Percentiles rank a stretch among this genome's conserved stretches.
Conservation (phyloP, 1,139 yeast genomes). For the Nakaseomyces bracarensis region DNA sequence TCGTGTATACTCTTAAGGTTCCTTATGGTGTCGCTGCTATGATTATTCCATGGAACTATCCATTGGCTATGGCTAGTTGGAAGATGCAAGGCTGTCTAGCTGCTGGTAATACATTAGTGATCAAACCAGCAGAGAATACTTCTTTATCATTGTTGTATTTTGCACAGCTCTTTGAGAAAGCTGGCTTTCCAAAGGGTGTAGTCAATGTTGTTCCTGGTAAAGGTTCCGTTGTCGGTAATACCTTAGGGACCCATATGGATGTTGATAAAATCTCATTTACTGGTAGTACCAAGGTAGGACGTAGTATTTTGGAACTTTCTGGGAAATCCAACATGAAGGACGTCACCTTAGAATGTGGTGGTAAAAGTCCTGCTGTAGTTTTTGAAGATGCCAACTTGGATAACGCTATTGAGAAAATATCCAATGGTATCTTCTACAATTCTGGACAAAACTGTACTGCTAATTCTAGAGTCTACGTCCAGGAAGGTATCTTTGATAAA, state of each 20-base stretch:
- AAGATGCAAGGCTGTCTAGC: constrained; percentile 63
- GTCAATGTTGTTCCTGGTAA: constrained; percentile 52
- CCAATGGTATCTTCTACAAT: constrained; percentile 74
- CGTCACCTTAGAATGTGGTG: constrained; percentile 87
- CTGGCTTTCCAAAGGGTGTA: constrained; percentile 69
- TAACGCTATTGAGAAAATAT: constrained; percentile 78
- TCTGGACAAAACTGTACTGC: constrained; percentile 91
- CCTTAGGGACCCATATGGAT: constrained; percentile 47
- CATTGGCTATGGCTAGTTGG: constrained; percentile 64
- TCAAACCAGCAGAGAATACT: constrained; percentile 61
- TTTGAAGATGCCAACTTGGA: constrained; percentile 71
- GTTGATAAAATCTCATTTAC: constrained; percentile 65
- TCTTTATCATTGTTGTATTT: constrained; percentile 53
- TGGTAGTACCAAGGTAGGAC: constrained; percentile 53
- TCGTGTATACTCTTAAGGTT: constrained; percentile 73
- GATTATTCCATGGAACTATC: constrained; percentile 72
- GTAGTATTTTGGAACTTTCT: constrained; percentile 42
- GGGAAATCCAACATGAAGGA: constrained; percentile 62
- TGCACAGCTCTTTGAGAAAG: constrained; percentile 48
- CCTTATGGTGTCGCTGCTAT: constrained; percentile 78
- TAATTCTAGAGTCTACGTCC: constrained; percentile 74
- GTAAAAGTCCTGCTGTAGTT: constrained; percentile 69
- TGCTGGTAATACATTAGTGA: constrained; percentile 58
- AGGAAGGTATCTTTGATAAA: constrained; percentile 57
- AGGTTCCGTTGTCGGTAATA: constrained; percentile 50